Evolutionary conservation across 768 basidiomycete genomes (phyloP), one percentile per base, ranked within the genome.

Genomic region (Lepiota subincarnata): DNA sequence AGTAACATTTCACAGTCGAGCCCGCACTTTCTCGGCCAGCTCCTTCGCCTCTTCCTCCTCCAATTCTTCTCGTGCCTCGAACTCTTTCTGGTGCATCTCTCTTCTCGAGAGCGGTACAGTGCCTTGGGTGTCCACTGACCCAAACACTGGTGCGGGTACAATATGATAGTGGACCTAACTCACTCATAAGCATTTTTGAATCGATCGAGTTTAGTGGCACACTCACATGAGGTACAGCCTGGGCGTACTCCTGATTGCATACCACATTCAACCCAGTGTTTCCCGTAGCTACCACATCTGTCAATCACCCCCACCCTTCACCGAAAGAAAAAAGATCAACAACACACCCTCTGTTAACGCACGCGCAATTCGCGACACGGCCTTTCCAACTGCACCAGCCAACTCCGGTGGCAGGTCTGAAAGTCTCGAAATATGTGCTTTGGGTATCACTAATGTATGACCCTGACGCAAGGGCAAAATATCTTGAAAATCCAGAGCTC

Each of bases 201-300:
- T 20, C 5, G 31, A 40, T 4, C 18, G 36, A 46, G 36, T 47
- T 39, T 19, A 22, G 44, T 8, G 5, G 34, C 3, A 39, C 16
- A 62, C 80, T 54, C 57, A 87, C 87, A 70, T 89, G 87, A n/a
- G 81, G 82, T 6, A 89, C 85, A 3, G 84, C 84, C 62, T 89
- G 87, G 0, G 87, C 87, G 59, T 89, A 89, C 65, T 88, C 87
- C 62, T 89, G 87, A 62, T 89, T 89, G 60, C 86, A 87, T 3
- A 89, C 87, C 5, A 89, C 79, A 62, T 89, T 89, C 43, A 89
- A 70, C 6, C 73, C 85, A 13, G 84, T 84, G 58, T 87, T 84
- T 10, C 79, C 72, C 20, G 87, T 59, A 1, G 80, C 86, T 87
- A 50, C 4, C 18, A 28, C 8, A 2, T 36, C 7, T n/a, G 24